These are phyloP conservation scores for Ophiosphaerella korrae DNA, from an alignment of 2,329 filamentous ascomycete species.

Conservation along the genomic window DNA sequence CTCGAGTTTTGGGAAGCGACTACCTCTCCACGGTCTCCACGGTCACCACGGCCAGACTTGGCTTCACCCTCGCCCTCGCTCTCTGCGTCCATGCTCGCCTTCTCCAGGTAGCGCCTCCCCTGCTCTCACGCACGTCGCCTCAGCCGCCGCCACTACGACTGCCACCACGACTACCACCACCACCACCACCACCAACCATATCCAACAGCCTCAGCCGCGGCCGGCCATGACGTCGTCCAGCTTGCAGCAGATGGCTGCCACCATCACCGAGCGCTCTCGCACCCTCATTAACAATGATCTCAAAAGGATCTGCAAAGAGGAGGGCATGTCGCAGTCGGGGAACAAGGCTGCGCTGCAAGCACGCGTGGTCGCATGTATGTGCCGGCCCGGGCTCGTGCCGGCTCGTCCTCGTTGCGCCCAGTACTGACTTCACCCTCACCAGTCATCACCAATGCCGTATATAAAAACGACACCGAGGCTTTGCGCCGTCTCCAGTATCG, in stretches of 20 bases:
- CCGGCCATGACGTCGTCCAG: conserved; percentile 41
- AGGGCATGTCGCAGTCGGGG: conserved; percentile 73
- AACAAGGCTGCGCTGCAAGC: conserved; percentile 83
- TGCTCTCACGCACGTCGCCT: conserved; percentile 3
- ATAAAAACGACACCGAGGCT: conserved; percentile 38
- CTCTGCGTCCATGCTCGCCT: background rate
- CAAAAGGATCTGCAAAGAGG: conserved; percentile 74
- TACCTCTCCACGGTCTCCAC: conserved; percentile 15
- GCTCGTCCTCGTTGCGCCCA: conserved; percentile 4
- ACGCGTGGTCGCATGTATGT: conserved; percentile 79
- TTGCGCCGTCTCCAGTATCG: conserved; percentile 49
- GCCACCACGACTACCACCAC: conserved; percentile 2
- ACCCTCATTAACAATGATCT: conserved; percentile 69
- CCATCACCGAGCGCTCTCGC: conserved; percentile 55
- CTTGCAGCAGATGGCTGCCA: conserved; percentile 48
- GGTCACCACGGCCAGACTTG: background rate
- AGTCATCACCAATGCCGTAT: conserved; percentile 48
- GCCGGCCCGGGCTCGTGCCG: conserved; percentile 6
- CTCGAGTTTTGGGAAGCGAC: conserved; percentile 19
- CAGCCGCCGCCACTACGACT: conserved; percentile 7
- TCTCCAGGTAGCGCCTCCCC: conserved; percentile 8
- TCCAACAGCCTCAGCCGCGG: conserved; percentile 4
- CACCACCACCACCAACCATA: conserved; percentile 5
- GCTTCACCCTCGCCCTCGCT: background rate
- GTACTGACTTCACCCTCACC: conserved; percentile 28